phyloP scores from a whole-genome alignment of 2,329 filamentous ascomycete genomes.

The Akanthomyces dipterigenus region DNA sequence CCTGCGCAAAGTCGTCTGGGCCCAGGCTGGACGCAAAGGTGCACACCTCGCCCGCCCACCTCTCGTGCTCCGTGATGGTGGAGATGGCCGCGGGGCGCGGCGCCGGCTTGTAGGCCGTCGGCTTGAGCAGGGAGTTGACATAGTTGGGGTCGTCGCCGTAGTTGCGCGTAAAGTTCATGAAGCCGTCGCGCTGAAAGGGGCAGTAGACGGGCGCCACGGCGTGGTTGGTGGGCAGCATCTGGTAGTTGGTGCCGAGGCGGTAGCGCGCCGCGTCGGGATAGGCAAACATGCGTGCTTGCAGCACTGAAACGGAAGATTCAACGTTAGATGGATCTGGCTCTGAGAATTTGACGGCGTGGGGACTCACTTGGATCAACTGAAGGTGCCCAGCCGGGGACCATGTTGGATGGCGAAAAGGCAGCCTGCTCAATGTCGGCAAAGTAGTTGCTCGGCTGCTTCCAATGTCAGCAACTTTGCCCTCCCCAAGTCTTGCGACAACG shows the following conservation, averaged over 20 bases:
- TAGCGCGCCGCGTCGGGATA: conserved; percentile 59
- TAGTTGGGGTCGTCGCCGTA: conserved; percentile 23
- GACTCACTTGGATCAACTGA: conserved; percentile 40
- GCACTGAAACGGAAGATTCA: conserved; percentile 34
- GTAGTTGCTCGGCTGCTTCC: conserved; percentile 37
- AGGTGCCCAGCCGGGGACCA: conserved; percentile 57
- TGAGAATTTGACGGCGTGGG: too few relatives aligned
- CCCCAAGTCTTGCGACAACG: too few relatives aligned
- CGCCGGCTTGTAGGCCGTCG: too few relatives aligned
- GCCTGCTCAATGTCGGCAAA: conserved; percentile 64
- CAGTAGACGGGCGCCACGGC: conserved; percentile 16
- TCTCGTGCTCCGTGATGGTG: conserved; percentile 15
- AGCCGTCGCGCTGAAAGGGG: conserved; percentile 21
- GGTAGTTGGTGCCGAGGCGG: conserved; percentile 47
- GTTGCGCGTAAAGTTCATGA: conserved; percentile 17
- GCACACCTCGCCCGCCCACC: conserved; percentile 16
- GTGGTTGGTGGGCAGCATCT: conserved; percentile 35
- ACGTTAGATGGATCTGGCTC: too few relatives aligned
- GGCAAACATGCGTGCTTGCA: conserved; percentile 54
- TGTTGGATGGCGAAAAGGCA: conserved; percentile 56
- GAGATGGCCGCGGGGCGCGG: conserved; percentile 15
- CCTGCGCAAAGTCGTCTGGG: conserved; percentile 18
- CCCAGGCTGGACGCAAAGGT: conserved; percentile 9
- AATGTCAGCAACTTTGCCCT: too few relatives aligned
- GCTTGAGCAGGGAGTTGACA: conserved; percentile 16